Conservation (phyloP, 768 basidiomycete genomes). For the Candolleomyces efflorescens region DNA sequence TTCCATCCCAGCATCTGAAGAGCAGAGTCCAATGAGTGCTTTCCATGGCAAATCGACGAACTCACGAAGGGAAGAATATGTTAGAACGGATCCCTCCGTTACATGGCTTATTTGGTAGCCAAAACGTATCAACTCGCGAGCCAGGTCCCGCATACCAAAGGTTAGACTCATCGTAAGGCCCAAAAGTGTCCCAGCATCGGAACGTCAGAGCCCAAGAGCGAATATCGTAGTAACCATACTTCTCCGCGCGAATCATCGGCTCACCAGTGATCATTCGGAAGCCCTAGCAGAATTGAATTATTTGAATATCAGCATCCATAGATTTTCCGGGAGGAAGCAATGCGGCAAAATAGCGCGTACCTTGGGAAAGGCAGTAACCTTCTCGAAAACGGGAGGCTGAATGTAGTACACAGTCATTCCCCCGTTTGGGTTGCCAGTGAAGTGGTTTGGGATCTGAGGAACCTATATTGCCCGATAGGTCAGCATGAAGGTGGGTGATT, state of each 20-base stretch:
- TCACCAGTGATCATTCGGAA: conserved; percentile 6
- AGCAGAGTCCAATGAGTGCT: neutral
- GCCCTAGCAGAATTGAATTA: neutral
- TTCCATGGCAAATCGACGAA: neutral
- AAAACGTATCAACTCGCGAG: neutral
- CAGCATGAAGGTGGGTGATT: neutral
- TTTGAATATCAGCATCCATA: no score
- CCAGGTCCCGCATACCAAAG: neutral
- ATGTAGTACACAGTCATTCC: conserved; percentile 9
- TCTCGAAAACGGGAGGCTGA: neutral
- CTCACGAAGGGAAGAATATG: conserved; percentile 9
- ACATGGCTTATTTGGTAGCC: neutral
- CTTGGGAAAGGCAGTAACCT: conserved; percentile 5
- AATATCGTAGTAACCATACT: neutral
- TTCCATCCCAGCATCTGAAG: conserved; percentile 3
- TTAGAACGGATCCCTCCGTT: conserved; percentile 6
- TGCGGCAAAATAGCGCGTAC: neutral
- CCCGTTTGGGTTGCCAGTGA: neutral
- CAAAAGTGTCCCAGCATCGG: conserved; percentile 3
- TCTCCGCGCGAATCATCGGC: neutral
- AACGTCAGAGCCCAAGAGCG: conserved; percentile 1
- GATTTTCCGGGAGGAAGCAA: neutral
- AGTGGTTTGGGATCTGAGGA: conserved; percentile 5
- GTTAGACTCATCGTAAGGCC: neutral
- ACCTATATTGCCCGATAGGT: neutral